A percentile compares a stretch with the other conserved stretches of the same genome.
Conservation (phyloP, 257 asterid genomes). For the Apocynum venetum region DNA sequence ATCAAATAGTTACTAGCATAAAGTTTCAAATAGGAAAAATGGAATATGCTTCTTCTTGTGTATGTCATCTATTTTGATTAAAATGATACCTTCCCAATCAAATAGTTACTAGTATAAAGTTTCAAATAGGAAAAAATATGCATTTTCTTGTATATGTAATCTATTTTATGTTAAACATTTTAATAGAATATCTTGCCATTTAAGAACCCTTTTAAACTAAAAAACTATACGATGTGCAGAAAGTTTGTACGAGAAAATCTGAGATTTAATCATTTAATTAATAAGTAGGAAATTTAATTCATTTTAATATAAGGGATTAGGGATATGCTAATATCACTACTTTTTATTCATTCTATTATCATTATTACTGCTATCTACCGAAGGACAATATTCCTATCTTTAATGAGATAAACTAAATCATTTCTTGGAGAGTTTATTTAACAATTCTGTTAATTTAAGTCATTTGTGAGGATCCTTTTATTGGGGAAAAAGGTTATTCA, state of each 20-base stretch:
- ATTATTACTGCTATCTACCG: not conserved
- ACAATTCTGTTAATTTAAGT: not conserved
- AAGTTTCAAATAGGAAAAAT: not conserved
- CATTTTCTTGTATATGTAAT: not conserved
- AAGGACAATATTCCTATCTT: not conserved
- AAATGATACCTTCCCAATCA: not conserved
- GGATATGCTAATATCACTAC: not conserved
- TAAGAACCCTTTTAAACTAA: not conserved
- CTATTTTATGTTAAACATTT: not conserved
- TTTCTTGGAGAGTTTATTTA: not conserved
- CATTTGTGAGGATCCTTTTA: not conserved
- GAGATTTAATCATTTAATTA: not conserved
- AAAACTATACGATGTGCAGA: not conserved
- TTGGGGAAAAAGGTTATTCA: not conserved
- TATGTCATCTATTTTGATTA: not conserved
- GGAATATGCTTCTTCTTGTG: not conserved
- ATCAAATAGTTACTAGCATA: not conserved
- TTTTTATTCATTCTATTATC: not conserved
- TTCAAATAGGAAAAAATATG: not conserved
- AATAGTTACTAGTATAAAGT: not conserved
- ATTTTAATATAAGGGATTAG: not conserved
- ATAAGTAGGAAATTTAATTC: not conserved
- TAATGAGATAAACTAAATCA: not conserved
- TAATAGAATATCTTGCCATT: not conserved
- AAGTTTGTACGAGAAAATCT: not conserved